Evolutionary conservation across 352 stramenopile genomes (phyloP).

Genomic region (Aphanomyces euteiches): DNA sequence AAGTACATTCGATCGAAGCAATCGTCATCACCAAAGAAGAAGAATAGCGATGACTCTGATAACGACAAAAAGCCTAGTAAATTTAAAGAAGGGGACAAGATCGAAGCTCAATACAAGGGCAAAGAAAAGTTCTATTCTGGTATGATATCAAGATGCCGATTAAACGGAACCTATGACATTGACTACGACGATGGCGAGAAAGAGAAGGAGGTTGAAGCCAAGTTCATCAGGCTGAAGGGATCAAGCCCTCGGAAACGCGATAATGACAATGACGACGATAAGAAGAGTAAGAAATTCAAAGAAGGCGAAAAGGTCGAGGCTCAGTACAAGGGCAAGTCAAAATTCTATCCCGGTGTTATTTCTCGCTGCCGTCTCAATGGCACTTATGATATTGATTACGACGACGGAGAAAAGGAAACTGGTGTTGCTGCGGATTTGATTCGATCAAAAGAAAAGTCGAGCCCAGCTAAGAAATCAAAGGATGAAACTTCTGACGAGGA

Average conservation of each 20-base stretch:
- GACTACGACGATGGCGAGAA: slow-evolving; percentile 48
- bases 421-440: slow-evolving; percentile 33
- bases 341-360: slow-evolving; percentile 36
- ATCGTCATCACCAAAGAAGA: slow-evolving; percentile 21
- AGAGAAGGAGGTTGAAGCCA: slow-evolving; percentile 33
- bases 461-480: slow-evolving; percentile 11
- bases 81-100: slow-evolving; percentile 26
- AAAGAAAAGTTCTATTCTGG: slow-evolving; percentile 31
- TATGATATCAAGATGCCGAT: slow-evolving; percentile 13
- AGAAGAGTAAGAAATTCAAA: slow-evolving; percentile 29
- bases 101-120: slow-evolving; percentile 29
- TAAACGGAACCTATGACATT: slow-evolving; percentile 38
- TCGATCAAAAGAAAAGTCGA: slow-evolving; percentile 32
- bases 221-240: slow-evolving; percentile 37
- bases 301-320: slow-evolving; percentile 31
- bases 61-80: slow-evolving; percentile 26
- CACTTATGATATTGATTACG: slow-evolving; percentile 47
- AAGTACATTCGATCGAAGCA: slow-evolving; percentile 30
- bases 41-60: slow-evolving; percentile 11
- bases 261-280: slow-evolving; percentile 24
- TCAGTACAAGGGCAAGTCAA: slow-evolving; percentile 30
- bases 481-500: slow-evolving; percentile 12
- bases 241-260: background rate
- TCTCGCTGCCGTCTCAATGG: slow-evolving; percentile 23
- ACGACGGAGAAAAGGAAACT: slow-evolving; percentile 50